A percentile compares a stretch with the other conserved stretches of the same genome.
phyloP scores from a whole-genome alignment of 2,329 filamentous ascomycete species.

The Pestalotiopsis sp. region DNA sequence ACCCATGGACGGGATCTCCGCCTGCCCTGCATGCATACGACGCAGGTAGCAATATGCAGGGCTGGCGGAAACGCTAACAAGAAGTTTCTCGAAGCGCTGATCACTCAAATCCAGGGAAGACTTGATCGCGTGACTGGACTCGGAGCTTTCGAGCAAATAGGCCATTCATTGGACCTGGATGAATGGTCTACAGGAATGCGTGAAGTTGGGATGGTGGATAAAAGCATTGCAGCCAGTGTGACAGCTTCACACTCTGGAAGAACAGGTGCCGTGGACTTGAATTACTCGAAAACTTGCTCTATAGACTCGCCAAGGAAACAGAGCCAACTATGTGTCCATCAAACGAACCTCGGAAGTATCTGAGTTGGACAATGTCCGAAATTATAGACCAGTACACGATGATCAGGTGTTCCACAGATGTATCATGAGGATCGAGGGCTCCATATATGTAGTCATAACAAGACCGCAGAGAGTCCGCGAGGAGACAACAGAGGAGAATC shows the following conservation, averaged over 20 bases:
- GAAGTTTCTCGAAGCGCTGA: neutral
- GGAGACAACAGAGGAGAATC: neutral
- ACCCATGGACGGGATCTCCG: neutral
- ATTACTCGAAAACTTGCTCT: neutral
- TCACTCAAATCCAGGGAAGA: neutral
- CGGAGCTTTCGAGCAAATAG: neutral
- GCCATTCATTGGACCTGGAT: neutral
- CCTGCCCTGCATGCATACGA: neutral
- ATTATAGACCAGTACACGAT: neutral
- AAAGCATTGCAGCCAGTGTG: neutral
- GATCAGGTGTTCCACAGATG: neutral
- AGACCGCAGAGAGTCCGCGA: neutral
- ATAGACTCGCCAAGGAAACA: neutral
- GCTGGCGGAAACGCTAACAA: neutral
- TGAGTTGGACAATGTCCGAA: neutral
- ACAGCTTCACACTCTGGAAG: neutral
- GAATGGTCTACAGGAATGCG: too few species aligned
- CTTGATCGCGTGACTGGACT: neutral
- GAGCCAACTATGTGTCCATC: neutral
- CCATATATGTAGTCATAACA: neutral
- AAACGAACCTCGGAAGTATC: neutral
- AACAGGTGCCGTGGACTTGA: too few species aligned
- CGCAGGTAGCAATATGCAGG: neutral
- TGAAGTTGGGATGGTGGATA: neutral
- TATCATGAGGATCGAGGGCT: neutral